These are phyloP conservation scores for Petunia secreta DNA, from an alignment of 257 asterid genomes.

Conservation along the genomic window DNA sequence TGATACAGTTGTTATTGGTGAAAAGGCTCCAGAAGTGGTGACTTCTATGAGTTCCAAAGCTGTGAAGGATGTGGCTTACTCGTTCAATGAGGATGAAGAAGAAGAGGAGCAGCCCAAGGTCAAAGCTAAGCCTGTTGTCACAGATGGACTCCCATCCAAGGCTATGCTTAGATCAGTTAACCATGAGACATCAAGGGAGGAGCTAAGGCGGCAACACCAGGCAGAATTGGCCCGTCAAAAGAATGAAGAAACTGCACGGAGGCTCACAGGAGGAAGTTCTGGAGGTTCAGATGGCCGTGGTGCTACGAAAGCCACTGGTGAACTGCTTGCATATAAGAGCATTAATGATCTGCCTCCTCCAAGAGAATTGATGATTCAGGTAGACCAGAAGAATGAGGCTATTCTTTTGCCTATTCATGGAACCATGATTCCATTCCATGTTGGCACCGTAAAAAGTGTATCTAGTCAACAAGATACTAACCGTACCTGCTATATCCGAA, in stretches of 20 bases:
- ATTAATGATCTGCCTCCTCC: slow-evolving; percentile 44
- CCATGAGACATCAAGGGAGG: slow-evolving; percentile 42
- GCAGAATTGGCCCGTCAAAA: slow-evolving; percentile 42
- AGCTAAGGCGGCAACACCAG: slow-evolving; percentile 40
- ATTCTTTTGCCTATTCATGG: slow-evolving; percentile 36
- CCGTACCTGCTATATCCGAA: slow-evolving; percentile 38
- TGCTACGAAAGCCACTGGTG: slow-evolving; percentile 34
- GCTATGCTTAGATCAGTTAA: slow-evolving; percentile 41
- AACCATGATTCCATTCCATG: slow-evolving; percentile 39
- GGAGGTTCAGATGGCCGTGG: slow-evolving; percentile 35
- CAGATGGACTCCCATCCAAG: slow-evolving; percentile 33
- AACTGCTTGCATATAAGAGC: slow-evolving; percentile 37
- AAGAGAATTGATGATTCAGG: slow-evolving; percentile 40
- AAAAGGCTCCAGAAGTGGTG: slow-evolving; percentile 33
- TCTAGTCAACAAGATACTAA: slow-evolving; percentile 40
- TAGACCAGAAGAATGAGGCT: slow-evolving; percentile 38
- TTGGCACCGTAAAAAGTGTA: slow-evolving; percentile 35
- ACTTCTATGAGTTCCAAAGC: slow-evolving; percentile 41
- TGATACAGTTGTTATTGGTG: slow-evolving; percentile 40
- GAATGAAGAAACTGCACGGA: slow-evolving; percentile 40
- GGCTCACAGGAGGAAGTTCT: slow-evolving; percentile 38
- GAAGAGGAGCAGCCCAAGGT: slow-evolving; percentile 32
- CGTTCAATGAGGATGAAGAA: slow-evolving; percentile 40
- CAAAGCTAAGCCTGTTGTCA: slow-evolving; percentile 27
- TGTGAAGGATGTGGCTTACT: slow-evolving; percentile 41